Evolutionary conservation across 1,139 yeast species (phyloP), one percentile per base, ranked within the genome.

Genomic region (Kodamaea suecica): DNA sequence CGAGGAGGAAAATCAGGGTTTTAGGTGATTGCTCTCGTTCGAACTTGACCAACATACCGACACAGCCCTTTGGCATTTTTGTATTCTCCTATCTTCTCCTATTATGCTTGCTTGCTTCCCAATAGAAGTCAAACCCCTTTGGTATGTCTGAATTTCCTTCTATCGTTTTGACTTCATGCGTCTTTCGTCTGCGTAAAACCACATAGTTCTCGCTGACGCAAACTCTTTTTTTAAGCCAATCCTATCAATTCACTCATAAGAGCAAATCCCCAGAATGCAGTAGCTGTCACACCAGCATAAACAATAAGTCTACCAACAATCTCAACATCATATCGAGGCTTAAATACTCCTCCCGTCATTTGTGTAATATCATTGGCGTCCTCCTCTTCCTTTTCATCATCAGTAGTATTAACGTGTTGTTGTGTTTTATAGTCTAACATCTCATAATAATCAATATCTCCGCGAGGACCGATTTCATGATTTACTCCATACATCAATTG

Each of bases 231-330:
- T 28, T 31, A 42, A 15, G 32, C 19, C 37, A 53, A 43, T 17
- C 46, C 39, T 9, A 47, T 21, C 17, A 36, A 39, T 29, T 42
- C 41, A 7, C 54, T 41, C 11, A 44, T 52, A 13, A 57, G 35
- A 2, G 63, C 59, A 47, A 73, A 70, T 7, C 73, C 73, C 66
- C 75, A 62, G 8, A 70, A 50, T 0, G 79, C 73, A 19, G 66
- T 50, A 17, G 62, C 48, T 0, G 86, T 67, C 17, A 86, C 75
- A 0, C 95, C 95, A 3, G 84, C 79, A 55, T 87, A 87, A 1
- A 85, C 84, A 13, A 82, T 63, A 39, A 84, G 57, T 49, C 90
- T 68, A 9, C 92, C 86, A 29, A 84, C 63, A 12, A 84, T 83
- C 44, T 82, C 90, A 20, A 83, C 80, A 43, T 83, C 92, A 49